Conservation (phyloP, 805 yeast species). For the Saccharomycopsis selenospora region DNA sequence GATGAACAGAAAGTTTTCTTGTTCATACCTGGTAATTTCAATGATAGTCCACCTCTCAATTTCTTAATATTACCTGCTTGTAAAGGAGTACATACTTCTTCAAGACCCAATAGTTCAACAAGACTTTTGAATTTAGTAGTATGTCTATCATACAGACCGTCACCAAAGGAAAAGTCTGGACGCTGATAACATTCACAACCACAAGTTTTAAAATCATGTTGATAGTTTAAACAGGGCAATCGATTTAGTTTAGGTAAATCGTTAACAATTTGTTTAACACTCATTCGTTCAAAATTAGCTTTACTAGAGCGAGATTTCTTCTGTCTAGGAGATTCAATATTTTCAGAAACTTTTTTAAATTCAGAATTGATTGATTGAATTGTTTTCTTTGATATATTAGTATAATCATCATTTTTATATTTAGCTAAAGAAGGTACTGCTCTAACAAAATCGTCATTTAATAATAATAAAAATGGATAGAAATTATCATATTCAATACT, state of each 20-base stretch:
- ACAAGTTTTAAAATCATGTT: neutral
- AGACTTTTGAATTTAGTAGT: neutral
- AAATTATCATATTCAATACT: neutral
- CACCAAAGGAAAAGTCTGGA: neutral
- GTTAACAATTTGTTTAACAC: neutral
- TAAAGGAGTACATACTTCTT: neutral
- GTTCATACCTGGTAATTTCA: neutral
- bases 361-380: neutral
- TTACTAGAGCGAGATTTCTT: neutral
- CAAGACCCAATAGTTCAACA: neutral
- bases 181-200: neutral
- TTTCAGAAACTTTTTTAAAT: neutral
- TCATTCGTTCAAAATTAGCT: neutral
- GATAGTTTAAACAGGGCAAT: neutral
- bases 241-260: neutral
- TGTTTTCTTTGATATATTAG: neutral
- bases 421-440: neutral
- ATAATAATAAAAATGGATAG: neutral
- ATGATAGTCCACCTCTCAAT: neutral
- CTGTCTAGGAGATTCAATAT: neutral
- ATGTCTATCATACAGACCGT: neutral
- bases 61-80: neutral
- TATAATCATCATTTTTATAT: neutral
- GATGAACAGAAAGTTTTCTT: neutral
- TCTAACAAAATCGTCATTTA: neutral